A percentile compares a stretch with the other conserved stretches of the same genome.
Conservation (phyloP, 345 rosid genomes). For the Gynandropsis gynandra region DNA sequence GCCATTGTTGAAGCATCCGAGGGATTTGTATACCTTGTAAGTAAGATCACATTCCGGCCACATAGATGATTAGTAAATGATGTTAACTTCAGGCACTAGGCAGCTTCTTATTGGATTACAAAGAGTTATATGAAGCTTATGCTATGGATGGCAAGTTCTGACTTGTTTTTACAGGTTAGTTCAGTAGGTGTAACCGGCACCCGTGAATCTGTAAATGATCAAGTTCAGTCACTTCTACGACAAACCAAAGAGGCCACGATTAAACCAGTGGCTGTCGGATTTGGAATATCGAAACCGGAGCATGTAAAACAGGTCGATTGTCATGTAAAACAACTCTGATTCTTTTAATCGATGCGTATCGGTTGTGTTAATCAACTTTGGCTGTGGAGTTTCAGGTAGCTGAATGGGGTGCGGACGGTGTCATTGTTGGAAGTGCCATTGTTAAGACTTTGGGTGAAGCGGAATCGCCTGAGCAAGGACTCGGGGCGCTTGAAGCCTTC, state of each 20-base stretch:
- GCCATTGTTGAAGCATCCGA: slow-evolving; percentile 81
- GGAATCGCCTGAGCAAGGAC: slow-evolving; percentile 62
- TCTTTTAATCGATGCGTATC: not conserved
- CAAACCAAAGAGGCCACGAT: slow-evolving; percentile 64
- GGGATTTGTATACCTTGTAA: slow-evolving; percentile 85
- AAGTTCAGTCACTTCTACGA: slow-evolving; percentile 54
- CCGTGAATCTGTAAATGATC: slow-evolving; percentile 57
- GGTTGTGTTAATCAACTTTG: not conserved
- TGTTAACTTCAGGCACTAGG: not conserved
- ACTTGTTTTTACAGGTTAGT: slow-evolving; percentile 51
- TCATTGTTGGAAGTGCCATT: slow-evolving; percentile 83
- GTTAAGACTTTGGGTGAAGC: slow-evolving; percentile 69
- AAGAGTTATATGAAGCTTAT: no score
- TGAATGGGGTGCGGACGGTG: slow-evolving; percentile 87
- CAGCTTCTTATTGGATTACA: no score
- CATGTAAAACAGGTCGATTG: slow-evolving; percentile 67
- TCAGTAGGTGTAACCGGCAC: slow-evolving; percentile 87
- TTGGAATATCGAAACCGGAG: slow-evolving; percentile 77
- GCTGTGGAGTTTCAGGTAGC: slow-evolving; percentile 37
- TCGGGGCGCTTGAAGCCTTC: slow-evolving; percentile 49
- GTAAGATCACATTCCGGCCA: slow-evolving; percentile 38
- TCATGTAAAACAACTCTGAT: not conserved
- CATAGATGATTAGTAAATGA: not conserved
- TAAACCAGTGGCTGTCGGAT: slow-evolving; percentile 79
- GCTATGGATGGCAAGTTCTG: slow-evolving; percentile 6